phyloP scores from a whole-genome alignment of 148 eudicot genomes.

The Camellia sinensis region DNA sequence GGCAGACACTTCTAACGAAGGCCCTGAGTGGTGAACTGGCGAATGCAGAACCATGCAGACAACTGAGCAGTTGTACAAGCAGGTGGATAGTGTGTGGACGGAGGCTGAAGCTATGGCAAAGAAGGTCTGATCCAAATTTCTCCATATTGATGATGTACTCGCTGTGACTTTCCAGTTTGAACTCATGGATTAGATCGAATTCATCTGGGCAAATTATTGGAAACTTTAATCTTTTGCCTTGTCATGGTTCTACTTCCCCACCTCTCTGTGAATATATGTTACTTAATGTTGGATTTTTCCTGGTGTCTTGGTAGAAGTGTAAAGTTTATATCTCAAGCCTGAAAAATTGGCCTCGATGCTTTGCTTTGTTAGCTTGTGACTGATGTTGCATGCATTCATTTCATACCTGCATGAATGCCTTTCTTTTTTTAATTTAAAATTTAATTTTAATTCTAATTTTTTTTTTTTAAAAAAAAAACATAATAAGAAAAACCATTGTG shows the following conservation, averaged over 20 bases:
- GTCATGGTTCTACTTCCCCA: not conserved
- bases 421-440: not conserved
- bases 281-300: not conserved
- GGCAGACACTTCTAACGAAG: conserved; percentile 47
- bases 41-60: conserved; percentile 96
- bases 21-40: conserved; percentile 64
- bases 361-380: not conserved
- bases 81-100: conserved; percentile 85
- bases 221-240: too few species aligned
- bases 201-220: not conserved
- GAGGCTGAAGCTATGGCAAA: conserved; percentile 94
- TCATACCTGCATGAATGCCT: not conserved
- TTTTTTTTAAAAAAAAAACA: too few species aligned
- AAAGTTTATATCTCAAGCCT: not conserved
- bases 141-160: not conserved
- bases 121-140: conserved; percentile 46
- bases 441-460: too few species aligned
- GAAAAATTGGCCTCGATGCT: not conserved
- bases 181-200: not conserved
- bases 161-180: not conserved
- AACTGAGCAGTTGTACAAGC: conserved; percentile 90
- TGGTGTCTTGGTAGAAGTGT: not conserved
- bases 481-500: too few species aligned
- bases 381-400: not conserved
- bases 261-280: not conserved